These are phyloP conservation scores for Scheffersomyces ergatensis DNA, from an alignment of 805 yeast species.

Conservation along the genomic window DNA sequence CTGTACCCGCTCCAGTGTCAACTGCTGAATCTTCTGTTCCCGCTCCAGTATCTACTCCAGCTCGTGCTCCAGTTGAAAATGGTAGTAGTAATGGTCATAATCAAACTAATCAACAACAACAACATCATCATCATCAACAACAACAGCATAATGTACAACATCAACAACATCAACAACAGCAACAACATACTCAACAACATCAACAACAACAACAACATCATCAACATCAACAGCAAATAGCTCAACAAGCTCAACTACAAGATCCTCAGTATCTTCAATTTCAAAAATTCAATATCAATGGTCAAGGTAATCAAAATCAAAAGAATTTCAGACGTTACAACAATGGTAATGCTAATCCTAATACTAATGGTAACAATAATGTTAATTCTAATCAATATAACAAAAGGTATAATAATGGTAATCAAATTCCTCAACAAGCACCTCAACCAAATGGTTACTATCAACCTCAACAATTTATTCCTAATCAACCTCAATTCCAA, in stretches of 20 bases:
- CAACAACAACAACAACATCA: constrained; percentile 4
- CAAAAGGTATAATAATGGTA: background rate
- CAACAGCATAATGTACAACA: background rate
- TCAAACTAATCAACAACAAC: constrained; percentile 2
- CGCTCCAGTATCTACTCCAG: background rate
- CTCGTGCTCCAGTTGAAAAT: background rate
- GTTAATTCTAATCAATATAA: background rate
- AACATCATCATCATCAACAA: constrained; percentile 5
- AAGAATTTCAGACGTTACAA: constrained; percentile 26
- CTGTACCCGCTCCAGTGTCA: background rate
- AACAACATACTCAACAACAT: too few species aligned
- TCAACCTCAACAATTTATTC: constrained; percentile 31
- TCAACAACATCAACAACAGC: background rate
- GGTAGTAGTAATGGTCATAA: background rate
- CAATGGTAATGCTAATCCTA: constrained; percentile 10
- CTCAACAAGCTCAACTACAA: constrained; percentile 2
- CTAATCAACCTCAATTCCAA: constrained; percentile 13
- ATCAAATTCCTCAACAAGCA: constrained; percentile 2
- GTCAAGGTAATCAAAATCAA: constrained; percentile 7
- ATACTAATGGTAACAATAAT: background rate
- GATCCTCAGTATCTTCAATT: constrained; percentile 5
- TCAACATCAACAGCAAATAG: constrained; percentile 1
- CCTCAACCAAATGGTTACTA: constrained; percentile 24
- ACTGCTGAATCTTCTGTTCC: background rate
- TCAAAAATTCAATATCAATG: constrained; percentile 4